A percentile compares a stretch with the other conserved stretches of the same genome.
These are phyloP conservation scores for Macrocystidia cucumis DNA, from an alignment of 1,284 basidiomycete species.

Conservation along the genomic window DNA sequence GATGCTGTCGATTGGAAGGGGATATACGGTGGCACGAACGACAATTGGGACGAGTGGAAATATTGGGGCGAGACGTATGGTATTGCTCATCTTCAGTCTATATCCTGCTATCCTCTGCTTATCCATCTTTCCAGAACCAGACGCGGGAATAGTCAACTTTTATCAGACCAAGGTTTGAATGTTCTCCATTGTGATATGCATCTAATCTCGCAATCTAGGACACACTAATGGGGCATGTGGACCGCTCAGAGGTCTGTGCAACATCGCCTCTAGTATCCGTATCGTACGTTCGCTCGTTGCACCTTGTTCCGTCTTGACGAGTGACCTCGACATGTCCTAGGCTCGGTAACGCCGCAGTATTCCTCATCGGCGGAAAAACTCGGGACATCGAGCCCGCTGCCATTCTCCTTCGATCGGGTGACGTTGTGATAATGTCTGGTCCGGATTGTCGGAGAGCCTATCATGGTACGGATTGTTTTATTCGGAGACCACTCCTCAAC, in stretches of 20 bases:
- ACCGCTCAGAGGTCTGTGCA: slow-evolving; percentile 81
- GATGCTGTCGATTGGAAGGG: slow-evolving; percentile 56
- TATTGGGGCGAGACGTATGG: slow-evolving; percentile 73
- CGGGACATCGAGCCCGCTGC: slow-evolving; percentile 72
- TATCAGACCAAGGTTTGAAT: slow-evolving; percentile 61
- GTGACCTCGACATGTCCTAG: slow-evolving; percentile 27
- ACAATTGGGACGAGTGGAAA: slow-evolving; percentile 62
- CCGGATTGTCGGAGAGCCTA: slow-evolving; percentile 76
- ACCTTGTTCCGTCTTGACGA: neutral
- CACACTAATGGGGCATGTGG: slow-evolving; percentile 90
- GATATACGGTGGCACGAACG: slow-evolving; percentile 40
- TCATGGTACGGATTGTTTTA: slow-evolving; percentile 71
- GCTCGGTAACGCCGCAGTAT: slow-evolving; percentile 79
- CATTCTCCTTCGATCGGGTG: slow-evolving; percentile 80
- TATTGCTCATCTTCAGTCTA: slow-evolving; percentile 18
- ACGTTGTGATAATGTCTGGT: slow-evolving; percentile 89
- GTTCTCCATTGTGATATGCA: neutral
- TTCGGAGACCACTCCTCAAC: no score
- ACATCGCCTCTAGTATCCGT: slow-evolving; percentile 87
- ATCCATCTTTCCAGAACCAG: slow-evolving; percentile 63
- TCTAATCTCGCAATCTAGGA: slow-evolving; percentile 36
- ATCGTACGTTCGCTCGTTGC: slow-evolving; percentile 50
- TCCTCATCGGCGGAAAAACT: slow-evolving; percentile 81
- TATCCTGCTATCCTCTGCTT: slow-evolving; percentile 2
- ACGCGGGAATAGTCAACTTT: slow-evolving; percentile 92